Percentiles rank a stretch among this genome's conserved stretches.
These are phyloP conservation scores for Pythium vanterpoolii DNA, from an alignment of 352 stramenopile species.

Conservation along the genomic window DNA sequence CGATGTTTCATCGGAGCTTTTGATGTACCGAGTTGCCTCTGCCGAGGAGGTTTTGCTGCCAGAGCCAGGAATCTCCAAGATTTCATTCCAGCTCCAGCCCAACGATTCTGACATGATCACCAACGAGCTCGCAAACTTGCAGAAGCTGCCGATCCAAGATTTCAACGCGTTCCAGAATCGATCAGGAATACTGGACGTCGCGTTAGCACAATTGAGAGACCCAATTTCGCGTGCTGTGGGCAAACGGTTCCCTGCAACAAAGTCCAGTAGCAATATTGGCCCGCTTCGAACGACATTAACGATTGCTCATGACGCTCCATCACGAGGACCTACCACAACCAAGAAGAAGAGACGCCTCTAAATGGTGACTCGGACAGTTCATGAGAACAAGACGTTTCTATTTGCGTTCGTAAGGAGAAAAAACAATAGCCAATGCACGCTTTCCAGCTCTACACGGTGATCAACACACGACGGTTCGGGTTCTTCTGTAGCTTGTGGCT, in stretches of 20 bases:
- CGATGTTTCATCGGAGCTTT: conserved; percentile 2
- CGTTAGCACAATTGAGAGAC: not conserved
- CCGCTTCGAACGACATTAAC: not conserved
- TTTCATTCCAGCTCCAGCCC: not conserved
- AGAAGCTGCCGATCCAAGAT: conserved; percentile 13
- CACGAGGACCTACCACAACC: not conserved
- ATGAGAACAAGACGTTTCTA: not conserved
- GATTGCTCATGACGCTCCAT: not conserved
- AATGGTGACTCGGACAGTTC: not conserved
- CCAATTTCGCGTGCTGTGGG: not conserved
- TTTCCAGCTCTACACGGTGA: conserved; percentile 62
- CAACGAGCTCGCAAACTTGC: not conserved
- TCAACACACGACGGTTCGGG: conserved; percentile 69
- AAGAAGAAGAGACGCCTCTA: conserved; percentile 24
- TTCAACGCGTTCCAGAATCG: conserved; percentile 38
- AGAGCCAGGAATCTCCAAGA: not conserved
- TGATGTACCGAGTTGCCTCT: conserved; percentile 33
- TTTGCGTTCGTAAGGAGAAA: conserved; percentile 19
- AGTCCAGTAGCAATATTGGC: not conserved
- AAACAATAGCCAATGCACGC: conserved; percentile 10
- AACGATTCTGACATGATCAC: not conserved
- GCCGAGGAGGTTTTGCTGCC: conserved; percentile 34
- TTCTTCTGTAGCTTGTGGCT: conserved; percentile 86
- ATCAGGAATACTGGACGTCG: conserved; percentile 7
- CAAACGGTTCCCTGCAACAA: not conserved